Base-by-base conservation (phyloP, 176 grass and related monocot species). In the Chrysopogon serrulatus region DNA sequence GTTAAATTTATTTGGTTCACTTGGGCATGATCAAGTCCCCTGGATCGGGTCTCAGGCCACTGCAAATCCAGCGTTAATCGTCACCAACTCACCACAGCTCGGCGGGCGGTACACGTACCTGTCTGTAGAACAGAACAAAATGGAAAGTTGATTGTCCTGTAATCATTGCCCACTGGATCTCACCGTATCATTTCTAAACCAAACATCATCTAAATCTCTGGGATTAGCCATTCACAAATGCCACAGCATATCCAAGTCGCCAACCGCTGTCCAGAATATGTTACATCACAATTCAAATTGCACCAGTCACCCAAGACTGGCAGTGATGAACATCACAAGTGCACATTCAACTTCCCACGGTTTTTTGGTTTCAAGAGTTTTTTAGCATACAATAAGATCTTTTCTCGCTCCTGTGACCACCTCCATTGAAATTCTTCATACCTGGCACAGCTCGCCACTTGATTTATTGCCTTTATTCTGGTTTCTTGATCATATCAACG, bases 401-500 rank as follows among this genome's bases (percentile, higher is more conserved):
- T 67, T 36, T 53, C 23, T 28, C 33, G 8, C 76, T 60, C n/a
- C 75, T 61, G 49, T 59, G 30, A 16, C 2, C 72, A 33, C 48
- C 30, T 41, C 59, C 40, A 69, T 18, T 47, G 4, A 33, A 80
- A 31, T 65, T 64, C 71, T 71, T 65, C 73, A 73, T 24, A 57
- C 44, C 73, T 61, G n/a, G 65, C 16, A 37, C 16, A 86, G 34
- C 83, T 82, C 41, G 10, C 19, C 10, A 23, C 53, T 68, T 70
- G n/a, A 23, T 33, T 42, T 42, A 82, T 51, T 31, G 23, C 16
- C 10, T 27, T 34, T 78, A 43, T 15, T n/a, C 53, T 24, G 66
- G 17, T 47, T 74, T n/a, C 48, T 65, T 78, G 80, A 71, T 90
- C 60, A 90, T 62, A 90, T 79, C 76, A 99, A 73, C 41, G 91